Conservation (phyloP, 768 basidiomycete genomes). For the Stropharia rugosoannulata region DNA sequence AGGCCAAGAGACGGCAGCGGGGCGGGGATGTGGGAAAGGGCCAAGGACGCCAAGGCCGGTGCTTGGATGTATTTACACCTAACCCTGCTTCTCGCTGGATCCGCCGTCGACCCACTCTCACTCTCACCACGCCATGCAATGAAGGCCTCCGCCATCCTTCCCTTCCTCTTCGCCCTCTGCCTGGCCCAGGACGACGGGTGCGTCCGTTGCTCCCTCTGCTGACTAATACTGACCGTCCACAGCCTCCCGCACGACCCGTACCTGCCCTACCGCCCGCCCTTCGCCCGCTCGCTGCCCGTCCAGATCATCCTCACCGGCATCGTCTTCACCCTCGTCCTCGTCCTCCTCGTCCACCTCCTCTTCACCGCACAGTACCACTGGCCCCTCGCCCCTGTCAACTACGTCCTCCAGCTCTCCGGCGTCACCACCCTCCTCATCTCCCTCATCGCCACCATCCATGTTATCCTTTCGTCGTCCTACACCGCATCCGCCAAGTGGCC, state of each 20-base stretch:
- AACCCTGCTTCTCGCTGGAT: not conserved
- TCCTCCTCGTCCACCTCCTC: conserved; percentile 87
- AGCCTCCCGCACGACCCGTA: conserved; percentile 60
- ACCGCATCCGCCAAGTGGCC: conserved; percentile 80
- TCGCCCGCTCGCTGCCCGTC: conserved; percentile 86
- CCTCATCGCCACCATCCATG: conserved; percentile 72
- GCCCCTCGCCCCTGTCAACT: conserved; percentile 92
- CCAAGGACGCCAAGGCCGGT: conserved; percentile 1
- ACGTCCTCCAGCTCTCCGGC: conserved; percentile 82
- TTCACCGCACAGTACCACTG: conserved; percentile 97
- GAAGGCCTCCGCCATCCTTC: not conserved
- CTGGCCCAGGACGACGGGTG: not conserved
- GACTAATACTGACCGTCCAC: not conserved
- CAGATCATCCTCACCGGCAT: conserved; percentile 88
- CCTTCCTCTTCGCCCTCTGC: not conserved
- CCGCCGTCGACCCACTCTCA: not conserved
- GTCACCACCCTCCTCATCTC: conserved; percentile 79
- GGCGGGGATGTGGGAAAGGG: not conserved
- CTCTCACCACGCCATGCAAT: not conserved
- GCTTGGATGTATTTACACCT: not conserved
- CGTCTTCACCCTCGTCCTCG: conserved; percentile 77
- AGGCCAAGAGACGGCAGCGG: not conserved
- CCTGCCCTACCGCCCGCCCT: conserved; percentile 72
- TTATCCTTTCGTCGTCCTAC: conserved; percentile 62
- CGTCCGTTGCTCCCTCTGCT: not conserved